Base-by-base conservation (phyloP, 768 basidiomycete species). In the Calocybe indica region DNA sequence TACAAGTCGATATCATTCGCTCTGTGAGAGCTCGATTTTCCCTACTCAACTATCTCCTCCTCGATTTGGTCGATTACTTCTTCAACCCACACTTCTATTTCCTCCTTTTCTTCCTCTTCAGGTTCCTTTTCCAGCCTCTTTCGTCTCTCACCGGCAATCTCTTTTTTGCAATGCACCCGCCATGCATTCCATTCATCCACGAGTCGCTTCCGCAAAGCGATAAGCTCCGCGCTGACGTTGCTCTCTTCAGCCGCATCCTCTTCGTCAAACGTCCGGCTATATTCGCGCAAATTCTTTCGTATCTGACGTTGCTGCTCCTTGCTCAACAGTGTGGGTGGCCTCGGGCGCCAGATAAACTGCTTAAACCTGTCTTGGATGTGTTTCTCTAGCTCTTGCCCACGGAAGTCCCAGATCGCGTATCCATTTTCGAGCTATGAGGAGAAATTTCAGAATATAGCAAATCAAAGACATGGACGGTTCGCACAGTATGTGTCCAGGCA, bases 121-220 rank as follows among this genome's bases (percentile, higher is more conserved):
- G 62, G 28, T 45, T 56, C 52, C 13, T 61, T 67, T 53, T 65
- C 62, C 28, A 63, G 64, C 55, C 62, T 71, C 46, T 68, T 65
- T 10, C 68, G 64, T 46, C 68, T 71, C 51, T 80, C 80, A 45
- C 82, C 83, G 33, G 73, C 76, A 47, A 85, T 47, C 55, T 88
- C 82, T 53, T 77, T 78, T 62, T 76, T 82, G 55, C 85, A 83
- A 53, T 80, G 76, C 15, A 72, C 58, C 44, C 95, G 81, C 96
- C 96, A 98, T 37, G 95, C 91, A 67, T 99, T 96, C 96, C 96
- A 99, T 69, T 99, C 96, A 60, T 96, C 91, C 56, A 98, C 87
- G 45, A 97, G 76, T 40, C 96, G 79, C 65, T 90, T 89, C 51
- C 96, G 79, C 53, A 83, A 83, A 12, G 92, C 91, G 55, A 94